These are phyloP conservation scores for Fusarium chuoi DNA, from an alignment of 2,329 filamentous ascomycete species.

Conservation along the genomic window DNA sequence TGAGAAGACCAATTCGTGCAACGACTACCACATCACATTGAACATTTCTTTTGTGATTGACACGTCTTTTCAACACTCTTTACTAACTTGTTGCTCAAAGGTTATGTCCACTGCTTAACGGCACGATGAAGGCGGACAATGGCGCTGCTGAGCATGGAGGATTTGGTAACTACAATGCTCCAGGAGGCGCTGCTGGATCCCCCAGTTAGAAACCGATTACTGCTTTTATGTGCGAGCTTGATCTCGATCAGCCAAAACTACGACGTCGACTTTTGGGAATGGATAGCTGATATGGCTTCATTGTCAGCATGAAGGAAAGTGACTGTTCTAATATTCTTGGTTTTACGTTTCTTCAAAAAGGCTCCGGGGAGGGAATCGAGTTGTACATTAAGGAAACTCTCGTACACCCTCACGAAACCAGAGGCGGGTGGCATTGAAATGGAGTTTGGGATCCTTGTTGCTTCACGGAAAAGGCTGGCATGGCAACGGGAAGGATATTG, in stretches of 20 bases:
- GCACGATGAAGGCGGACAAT: slow-evolving; percentile 75
- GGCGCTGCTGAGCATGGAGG: slow-evolving; percentile 66
- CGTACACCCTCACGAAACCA: background rate
- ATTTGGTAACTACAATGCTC: slow-evolving; percentile 65
- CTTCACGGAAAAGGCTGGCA: slow-evolving; percentile 24
- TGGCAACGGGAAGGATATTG: slow-evolving; percentile 2
- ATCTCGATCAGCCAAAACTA: background rate
- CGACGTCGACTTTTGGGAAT: background rate
- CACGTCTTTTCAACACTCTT: slow-evolving; percentile 5
- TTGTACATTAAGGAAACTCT: background rate
- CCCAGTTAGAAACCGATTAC: slow-evolving; percentile 37
- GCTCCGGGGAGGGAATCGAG: background rate
- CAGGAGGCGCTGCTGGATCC: slow-evolving; percentile 48
- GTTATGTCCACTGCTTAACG: slow-evolving; percentile 86
- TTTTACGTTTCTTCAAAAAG: slow-evolving; percentile 12
- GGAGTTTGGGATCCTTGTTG: slow-evolving; percentile 28
- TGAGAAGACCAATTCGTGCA: slow-evolving; percentile 26
- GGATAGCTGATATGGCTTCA: background rate
- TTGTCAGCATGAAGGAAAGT: background rate
- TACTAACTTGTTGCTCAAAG: slow-evolving; percentile 57
- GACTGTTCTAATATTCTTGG: background rate
- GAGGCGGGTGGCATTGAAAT: slow-evolving; percentile 22
- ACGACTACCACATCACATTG: background rate
- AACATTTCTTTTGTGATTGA: slow-evolving; percentile 20
- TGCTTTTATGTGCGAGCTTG: background rate